Conservation (phyloP, 2,329 filamentous ascomycete genomes). For the Fusarium hostae region DNA sequence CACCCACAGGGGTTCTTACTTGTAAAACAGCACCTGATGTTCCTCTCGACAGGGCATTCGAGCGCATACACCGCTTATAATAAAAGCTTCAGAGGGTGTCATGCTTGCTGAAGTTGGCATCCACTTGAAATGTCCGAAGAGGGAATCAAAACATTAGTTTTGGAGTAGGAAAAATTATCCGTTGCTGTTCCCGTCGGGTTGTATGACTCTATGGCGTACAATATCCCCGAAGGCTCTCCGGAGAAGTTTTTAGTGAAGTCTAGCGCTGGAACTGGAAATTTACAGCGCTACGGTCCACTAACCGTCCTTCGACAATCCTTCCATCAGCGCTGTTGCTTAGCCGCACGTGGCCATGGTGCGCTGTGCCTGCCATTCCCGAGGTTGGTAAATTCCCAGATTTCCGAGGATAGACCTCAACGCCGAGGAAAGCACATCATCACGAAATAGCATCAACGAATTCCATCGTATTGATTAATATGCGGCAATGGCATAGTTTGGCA, state of each 20-base stretch:
- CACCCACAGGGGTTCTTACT: slow-evolving; percentile 8
- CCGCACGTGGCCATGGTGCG: slow-evolving; percentile 1
- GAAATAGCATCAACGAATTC: not conserved
- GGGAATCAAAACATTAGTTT: not conserved
- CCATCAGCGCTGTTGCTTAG: not conserved
- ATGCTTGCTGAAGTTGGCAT: not conserved
- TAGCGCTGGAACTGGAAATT: slow-evolving; percentile 8
- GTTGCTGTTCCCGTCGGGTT: not conserved
- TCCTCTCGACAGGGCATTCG: slow-evolving; percentile 10
- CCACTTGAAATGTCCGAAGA: not conserved
- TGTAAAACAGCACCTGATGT: slow-evolving; percentile 25
- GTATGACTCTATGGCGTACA: not conserved
- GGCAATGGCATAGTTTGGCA: not conserved
- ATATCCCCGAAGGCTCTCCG: not conserved
- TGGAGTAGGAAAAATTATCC: slow-evolving; percentile 1
- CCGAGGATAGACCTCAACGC: slow-evolving; percentile 2
- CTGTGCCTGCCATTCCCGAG: slow-evolving; percentile 1
- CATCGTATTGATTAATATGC: not conserved
- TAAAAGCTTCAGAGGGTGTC: not conserved
- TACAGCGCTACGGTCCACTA: slow-evolving; percentile 11
- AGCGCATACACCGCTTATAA: slow-evolving; percentile 32
- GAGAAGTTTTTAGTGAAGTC: slow-evolving; percentile 9
- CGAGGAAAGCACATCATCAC: slow-evolving; percentile 3
- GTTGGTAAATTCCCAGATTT: slow-evolving; percentile 1
- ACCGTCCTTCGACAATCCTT: slow-evolving; percentile 2